phyloP scores from a whole-genome alignment of 345 rosid species.

The Pugionium cornutum region DNA sequence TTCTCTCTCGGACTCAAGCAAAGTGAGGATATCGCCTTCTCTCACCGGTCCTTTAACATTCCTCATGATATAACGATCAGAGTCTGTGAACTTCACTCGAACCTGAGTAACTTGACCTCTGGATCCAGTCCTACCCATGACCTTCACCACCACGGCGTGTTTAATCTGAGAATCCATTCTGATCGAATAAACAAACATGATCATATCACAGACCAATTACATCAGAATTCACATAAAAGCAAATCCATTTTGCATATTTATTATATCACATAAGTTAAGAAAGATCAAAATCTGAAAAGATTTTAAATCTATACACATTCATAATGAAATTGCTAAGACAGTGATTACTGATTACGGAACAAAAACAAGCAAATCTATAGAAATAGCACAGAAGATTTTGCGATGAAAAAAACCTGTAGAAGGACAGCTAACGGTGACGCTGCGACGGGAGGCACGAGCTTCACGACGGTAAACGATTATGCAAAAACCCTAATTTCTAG shows the following conservation, averaged over 20 bases:
- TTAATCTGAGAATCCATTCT: constrained; percentile 78
- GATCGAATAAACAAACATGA: not conserved
- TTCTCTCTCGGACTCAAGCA: constrained; percentile 49
- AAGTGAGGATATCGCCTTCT: constrained; percentile 39
- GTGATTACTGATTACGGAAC: too few species aligned
- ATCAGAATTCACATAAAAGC: not conserved
- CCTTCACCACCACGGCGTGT: constrained; percentile 83
- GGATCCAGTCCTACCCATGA: constrained; percentile 88
- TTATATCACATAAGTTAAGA: too few species aligned
- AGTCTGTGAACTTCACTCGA: constrained; percentile 64
- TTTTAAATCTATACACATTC: too few species aligned
- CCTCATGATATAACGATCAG: constrained; percentile 34
- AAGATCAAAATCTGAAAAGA: too few species aligned
- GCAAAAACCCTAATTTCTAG: not conserved
- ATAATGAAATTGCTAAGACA: too few species aligned
- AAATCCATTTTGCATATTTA: too few species aligned
- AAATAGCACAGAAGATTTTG: not conserved
- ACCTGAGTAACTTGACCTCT: constrained; percentile 94
- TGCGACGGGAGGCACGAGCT: not conserved
- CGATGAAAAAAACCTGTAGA: constrained; percentile 15
- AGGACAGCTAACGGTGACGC: not conserved
- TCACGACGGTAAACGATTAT: not conserved
- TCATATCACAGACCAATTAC: not conserved
- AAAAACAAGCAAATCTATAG: too few species aligned
- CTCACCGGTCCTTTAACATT: too few species aligned